Evolutionary conservation across 1,284 basidiomycete species (phyloP), one percentile per base, ranked within the genome.

Genomic region (Cutaneotrichosporon sp.): DNA sequence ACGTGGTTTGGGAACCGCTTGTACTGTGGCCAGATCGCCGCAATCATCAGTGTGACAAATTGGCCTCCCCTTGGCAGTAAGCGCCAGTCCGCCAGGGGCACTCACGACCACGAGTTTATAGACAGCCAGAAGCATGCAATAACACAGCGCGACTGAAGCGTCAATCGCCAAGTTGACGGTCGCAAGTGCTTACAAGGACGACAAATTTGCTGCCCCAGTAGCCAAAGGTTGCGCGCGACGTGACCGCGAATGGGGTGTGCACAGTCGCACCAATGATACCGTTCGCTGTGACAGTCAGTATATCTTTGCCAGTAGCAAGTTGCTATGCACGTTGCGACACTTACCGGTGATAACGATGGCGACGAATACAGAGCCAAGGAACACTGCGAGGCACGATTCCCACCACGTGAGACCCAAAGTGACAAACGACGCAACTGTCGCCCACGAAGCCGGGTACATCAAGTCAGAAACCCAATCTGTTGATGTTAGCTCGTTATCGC

Each of bases 51-150:
- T 4, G 56, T 54, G 4, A 65, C 58, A 34, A 56, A 62, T 49
- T 65, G 60, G 47, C 59, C 65, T 47, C 54, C 70, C 40, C 43
- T 36, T 13, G 21, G 38, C 46, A 56, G 39, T 58, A 26, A 44
- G 55, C 53, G 46, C 55, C n/a, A 36, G 47, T 30, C 46, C 22
- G 23, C 17, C 12, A 14, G 8, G 13, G 5, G 15, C 37, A 30
- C 40, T 26, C 8, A 21, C 34, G 45, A 35, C 46, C 42, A 84
- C 10, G 82, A 81, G 79, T 80, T 79, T 39, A 82, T 77, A 13
- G 81, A 81, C 58, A 83, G 84, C 85, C 85, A 87, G 71, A 86
- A 86, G 79, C 84, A 81, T 18, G 84, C 78, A 15, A 87, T 78
- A 30, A 86, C 74, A 12, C 50, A 52, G 34, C 55, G 55, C 4